phyloP scores from a whole-genome alignment of 352 stramenopile genomes.

The Plasmopara viticola region DNA sequence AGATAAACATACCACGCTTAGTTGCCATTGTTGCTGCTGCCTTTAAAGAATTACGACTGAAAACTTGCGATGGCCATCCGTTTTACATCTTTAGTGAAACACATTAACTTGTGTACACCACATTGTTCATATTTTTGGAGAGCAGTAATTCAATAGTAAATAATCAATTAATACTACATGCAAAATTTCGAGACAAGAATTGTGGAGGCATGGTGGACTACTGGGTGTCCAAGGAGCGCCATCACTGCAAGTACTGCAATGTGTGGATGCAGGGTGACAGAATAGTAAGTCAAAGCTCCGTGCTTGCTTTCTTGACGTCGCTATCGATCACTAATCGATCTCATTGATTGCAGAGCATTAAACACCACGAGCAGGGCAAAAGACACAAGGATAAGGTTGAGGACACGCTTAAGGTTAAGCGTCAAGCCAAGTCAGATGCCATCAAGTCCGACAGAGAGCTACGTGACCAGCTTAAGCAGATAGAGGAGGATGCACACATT shows the following conservation, averaged over 20 bases:
- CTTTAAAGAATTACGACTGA: conserved; percentile 83
- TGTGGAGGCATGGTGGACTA: conserved; percentile 48
- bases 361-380: conserved; percentile 72
- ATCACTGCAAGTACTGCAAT: conserved; percentile 88
- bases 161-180: neutral
- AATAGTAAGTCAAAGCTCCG: conserved; percentile 26
- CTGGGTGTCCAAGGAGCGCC: conserved; percentile 56
- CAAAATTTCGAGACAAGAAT: neutral
- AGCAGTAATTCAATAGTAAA: too few relatives aligned
- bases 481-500: conserved; percentile 58
- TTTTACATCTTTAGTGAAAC: conserved; percentile 1
- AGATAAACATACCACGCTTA: conserved; percentile 54
- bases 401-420: conserved; percentile 62
- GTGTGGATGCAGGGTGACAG: conserved; percentile 81
- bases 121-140: neutral
- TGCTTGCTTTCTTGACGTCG: neutral
- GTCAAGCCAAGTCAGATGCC: conserved; percentile 61
- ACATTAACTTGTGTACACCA: neutral
- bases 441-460: conserved; percentile 48
- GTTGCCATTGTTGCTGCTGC: conserved; percentile 80
- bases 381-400: conserved; percentile 75
- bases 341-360: conserved; percentile 47
- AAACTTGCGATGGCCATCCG: conserved; percentile 29
- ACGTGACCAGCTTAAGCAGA: conserved; percentile 58
- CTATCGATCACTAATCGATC: neutral